Percentiles rank a stretch among this genome's conserved stretches.
phyloP scores from a whole-genome alignment of 2,329 filamentous ascomycete species.

The Macrophomina phaseolina region DNA sequence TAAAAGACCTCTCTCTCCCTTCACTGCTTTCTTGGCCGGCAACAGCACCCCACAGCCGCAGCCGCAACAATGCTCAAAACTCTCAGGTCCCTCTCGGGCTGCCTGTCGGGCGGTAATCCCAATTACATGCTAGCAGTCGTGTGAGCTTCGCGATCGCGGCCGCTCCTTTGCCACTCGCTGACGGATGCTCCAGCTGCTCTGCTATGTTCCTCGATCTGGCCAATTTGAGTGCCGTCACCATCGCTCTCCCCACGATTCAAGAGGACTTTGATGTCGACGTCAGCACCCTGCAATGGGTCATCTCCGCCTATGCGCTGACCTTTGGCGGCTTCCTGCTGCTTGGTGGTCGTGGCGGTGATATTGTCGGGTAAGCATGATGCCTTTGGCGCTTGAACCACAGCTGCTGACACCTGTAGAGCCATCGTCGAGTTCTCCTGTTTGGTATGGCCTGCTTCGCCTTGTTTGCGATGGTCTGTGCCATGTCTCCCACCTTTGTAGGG shows the following conservation, averaged over 20 bases:
- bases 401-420: not conserved
- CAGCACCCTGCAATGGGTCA: slow-evolving; percentile 26
- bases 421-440: slow-evolving; percentile 23
- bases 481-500: slow-evolving; percentile 23
- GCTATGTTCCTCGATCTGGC: slow-evolving; percentile 28
- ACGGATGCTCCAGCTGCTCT: slow-evolving; percentile 20
- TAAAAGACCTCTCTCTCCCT: not conserved
- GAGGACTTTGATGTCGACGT: slow-evolving; percentile 18
- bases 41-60: not conserved
- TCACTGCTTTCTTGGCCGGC: not conserved
- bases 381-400: not conserved
- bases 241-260: slow-evolving; percentile 27
- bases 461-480: slow-evolving; percentile 25
- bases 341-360: slow-evolving; percentile 25
- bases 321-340: slow-evolving; percentile 25
- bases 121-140: slow-evolving; percentile 20
- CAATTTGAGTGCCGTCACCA: slow-evolving; percentile 27
- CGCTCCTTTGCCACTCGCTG: too few species aligned
- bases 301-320: slow-evolving; percentile 26
- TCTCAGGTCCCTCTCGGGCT: not conserved
- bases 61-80: not conserved
- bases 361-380: slow-evolving; percentile 11
- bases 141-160: not conserved
- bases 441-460: slow-evolving; percentile 25
- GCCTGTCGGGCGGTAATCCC: not conserved